A percentile compares a stretch with the other conserved stretches of the same genome.
phyloP scores from a whole-genome alignment of 345 rosid species.

The Pugionium dolabratum region DNA sequence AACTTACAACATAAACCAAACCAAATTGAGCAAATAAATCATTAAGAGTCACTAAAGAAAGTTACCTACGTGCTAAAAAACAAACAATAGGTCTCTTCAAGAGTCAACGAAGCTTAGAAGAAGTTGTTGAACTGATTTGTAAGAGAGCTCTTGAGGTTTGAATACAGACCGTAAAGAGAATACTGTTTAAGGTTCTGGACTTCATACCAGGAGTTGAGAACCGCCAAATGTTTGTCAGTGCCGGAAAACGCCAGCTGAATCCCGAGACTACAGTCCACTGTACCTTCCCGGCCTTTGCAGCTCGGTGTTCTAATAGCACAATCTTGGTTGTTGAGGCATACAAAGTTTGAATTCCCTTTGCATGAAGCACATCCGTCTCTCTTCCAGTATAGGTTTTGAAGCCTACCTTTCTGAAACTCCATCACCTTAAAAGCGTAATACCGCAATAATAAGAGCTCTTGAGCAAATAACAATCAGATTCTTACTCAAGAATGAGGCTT shows the following conservation, averaged over 20 bases:
- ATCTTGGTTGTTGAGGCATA: constrained; percentile 85
- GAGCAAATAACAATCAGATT: background rate
- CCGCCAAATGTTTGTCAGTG: constrained; percentile 76
- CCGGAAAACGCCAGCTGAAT: constrained; percentile 76
- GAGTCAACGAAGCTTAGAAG: constrained; percentile 41
- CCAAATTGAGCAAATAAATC: background rate
- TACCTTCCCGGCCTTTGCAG: constrained; percentile 62
- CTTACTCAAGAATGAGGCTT: background rate
- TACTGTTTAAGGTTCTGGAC: constrained; percentile 80
- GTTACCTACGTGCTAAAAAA: constrained; percentile 15
- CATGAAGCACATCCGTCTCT: constrained; percentile 85
- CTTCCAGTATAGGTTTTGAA: constrained; percentile 81
- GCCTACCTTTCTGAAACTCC: constrained; percentile 81
- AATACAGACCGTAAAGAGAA: constrained; percentile 71
- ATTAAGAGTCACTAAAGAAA: constrained; percentile 6
- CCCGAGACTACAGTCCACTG: constrained; percentile 81
- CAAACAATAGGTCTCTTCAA: background rate
- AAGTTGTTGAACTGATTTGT: constrained; percentile 61
- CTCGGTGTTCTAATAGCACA: constrained; percentile 67
- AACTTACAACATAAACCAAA: too few relatives aligned
- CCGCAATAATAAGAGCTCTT: background rate
- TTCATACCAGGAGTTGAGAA: constrained; percentile 90
- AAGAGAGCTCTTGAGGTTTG: constrained; percentile 74
- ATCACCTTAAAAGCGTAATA: constrained; percentile 58
- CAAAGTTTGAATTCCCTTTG: constrained; percentile 49